phyloP scores from a whole-genome alignment of 176 grass and related monocot species.

The Carex pumila region DNA sequence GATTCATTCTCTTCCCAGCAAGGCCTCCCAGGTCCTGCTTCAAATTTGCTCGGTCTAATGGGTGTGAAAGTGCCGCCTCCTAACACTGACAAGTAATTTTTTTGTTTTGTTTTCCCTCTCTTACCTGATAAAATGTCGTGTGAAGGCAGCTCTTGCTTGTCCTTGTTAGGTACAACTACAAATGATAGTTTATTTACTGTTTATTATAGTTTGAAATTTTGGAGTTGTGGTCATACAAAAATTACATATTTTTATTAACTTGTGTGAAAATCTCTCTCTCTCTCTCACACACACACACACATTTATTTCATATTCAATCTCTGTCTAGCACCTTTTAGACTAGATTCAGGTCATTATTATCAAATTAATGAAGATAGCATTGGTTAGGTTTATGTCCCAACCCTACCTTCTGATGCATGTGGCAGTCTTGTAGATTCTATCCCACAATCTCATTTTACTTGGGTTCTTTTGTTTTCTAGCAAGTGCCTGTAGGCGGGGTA shows the following conservation, averaged over 20 bases:
- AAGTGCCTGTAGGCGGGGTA: not conserved
- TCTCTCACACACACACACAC: not conserved
- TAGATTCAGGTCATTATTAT: not conserved
- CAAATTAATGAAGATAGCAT: not conserved
- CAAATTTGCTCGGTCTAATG: constrained; percentile 85
- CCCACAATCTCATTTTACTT: not conserved
- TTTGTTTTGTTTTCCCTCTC: not conserved
- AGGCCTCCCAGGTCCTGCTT: constrained; percentile 88
- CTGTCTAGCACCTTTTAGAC: not conserved
- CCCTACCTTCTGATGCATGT: not conserved
- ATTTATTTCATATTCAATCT: not conserved
- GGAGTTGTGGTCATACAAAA: not conserved
- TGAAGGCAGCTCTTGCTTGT: not conserved
- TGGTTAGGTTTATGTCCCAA: not conserved
- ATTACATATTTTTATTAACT: too few relatives aligned
- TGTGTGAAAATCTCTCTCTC: not conserved
- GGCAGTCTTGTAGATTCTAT: not conserved
- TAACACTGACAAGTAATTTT: constrained; percentile 32
- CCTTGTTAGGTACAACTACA: not conserved
- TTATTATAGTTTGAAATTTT: not conserved
- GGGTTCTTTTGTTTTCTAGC: too few relatives aligned
- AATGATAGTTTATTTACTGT: not conserved
- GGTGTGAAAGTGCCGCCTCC: constrained; percentile 77
- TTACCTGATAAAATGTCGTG: not conserved
- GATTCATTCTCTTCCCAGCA: constrained; percentile 90